These are phyloP conservation scores for Cyclostephanos tholiformis DNA, from an alignment of 108 stramenopile genomes.

Conservation along the genomic window DNA sequence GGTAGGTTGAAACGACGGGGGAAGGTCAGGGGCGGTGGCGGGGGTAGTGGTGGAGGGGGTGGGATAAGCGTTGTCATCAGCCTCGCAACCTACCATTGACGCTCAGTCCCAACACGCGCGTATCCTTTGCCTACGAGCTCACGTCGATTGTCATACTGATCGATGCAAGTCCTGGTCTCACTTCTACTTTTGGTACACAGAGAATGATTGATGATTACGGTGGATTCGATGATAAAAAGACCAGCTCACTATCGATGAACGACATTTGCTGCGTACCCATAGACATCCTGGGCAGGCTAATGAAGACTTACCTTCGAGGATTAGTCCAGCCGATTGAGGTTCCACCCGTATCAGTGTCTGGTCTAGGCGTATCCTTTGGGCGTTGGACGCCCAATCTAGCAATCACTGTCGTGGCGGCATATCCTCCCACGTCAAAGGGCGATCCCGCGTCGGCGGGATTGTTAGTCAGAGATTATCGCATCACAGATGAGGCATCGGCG, in stretches of 20 bases:
- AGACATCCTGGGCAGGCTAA: constrained; percentile 69
- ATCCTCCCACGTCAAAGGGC: constrained; percentile 50
- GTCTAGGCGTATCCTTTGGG: constrained; percentile 39
- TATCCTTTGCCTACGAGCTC: constrained; percentile 78
- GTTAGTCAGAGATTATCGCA: constrained; percentile 74
- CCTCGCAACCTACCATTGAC: constrained; percentile 68
- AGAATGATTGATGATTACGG: constrained; percentile 15
- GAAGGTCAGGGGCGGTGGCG: constrained; percentile 2
- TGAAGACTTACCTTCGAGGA: constrained; percentile 61
- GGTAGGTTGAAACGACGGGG: constrained; percentile 23
- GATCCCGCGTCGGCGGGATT: constrained; percentile 58
- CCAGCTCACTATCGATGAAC: background rate
- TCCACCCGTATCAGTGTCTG: constrained; percentile 52
- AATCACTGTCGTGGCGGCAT: constrained; percentile 82
- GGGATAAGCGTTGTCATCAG: constrained; percentile 51
- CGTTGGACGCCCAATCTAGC: constrained; percentile 68
- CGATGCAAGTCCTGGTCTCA: constrained; percentile 81
- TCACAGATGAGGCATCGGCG: constrained; percentile 61
- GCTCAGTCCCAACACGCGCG: constrained; percentile 63
- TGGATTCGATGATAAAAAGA: constrained; percentile 17
- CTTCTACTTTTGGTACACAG: constrained; percentile 58
- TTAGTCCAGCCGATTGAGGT: constrained; percentile 68
- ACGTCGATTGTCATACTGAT: constrained; percentile 81
- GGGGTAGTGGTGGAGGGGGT: constrained; percentile 3
- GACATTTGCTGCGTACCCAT: constrained; percentile 55